Evolutionary conservation across 352 stramenopile species (phyloP).

Genomic region (Globisporangium lucens): DNA sequence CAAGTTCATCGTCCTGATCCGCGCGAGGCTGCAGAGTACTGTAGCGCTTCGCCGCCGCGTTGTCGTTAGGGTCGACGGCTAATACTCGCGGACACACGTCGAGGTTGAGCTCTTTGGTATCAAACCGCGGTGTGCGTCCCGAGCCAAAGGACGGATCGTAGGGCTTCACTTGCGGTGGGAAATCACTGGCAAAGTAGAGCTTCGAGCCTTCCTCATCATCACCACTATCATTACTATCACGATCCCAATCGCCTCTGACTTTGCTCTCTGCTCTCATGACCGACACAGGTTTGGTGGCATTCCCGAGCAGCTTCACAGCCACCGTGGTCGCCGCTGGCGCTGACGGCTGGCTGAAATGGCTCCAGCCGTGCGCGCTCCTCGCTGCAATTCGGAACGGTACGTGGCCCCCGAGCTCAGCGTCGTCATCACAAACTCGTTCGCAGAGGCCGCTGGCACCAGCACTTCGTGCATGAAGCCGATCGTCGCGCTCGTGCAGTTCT

Average conservation of each 20-base stretch:
- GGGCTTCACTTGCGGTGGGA: constrained; percentile 46
- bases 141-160: constrained; percentile 53
- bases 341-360: constrained; percentile 70
- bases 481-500: constrained; percentile 53
- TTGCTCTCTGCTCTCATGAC: neutral
- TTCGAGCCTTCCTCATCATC: neutral
- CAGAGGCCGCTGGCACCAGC: constrained; percentile 13
- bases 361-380: constrained; percentile 60
- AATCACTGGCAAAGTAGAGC: constrained; percentile 33
- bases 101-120: constrained; percentile 35
- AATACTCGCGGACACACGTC: constrained; percentile 37
- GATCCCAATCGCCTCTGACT: neutral
- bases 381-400: constrained; percentile 83
- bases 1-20: constrained; percentile 45
- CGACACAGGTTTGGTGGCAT: neutral
- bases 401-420: constrained; percentile 70
- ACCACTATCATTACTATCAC: neutral
- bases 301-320: constrained; percentile 16
- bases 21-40: constrained; percentile 32
- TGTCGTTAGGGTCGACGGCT: neutral
- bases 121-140: constrained; percentile 62
- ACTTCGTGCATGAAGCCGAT: constrained; percentile 60
- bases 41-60: constrained; percentile 29
- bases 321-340: constrained; percentile 45
- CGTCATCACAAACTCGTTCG: constrained; percentile 32